A percentile compares a stretch with the other conserved stretches of the same genome.
These are phyloP conservation scores for Passalora sequoiae DNA, from an alignment of 2,329 filamentous ascomycete species.

Conservation along the genomic window DNA sequence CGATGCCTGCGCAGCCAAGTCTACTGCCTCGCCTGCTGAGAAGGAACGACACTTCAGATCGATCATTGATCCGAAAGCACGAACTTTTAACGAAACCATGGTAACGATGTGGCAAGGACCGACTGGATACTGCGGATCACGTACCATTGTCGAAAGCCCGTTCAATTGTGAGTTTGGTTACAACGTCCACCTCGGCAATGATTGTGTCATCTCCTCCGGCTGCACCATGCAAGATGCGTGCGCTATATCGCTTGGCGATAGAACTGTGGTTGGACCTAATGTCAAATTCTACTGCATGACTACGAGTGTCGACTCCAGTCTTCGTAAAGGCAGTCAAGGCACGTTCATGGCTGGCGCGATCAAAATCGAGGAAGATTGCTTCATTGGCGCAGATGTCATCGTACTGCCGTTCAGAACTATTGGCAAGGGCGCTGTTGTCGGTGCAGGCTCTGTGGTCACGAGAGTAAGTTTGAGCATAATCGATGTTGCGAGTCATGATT, in stretches of 20 bases:
- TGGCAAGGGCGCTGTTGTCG: constrained; percentile 50
- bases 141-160: constrained; percentile 75
- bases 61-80: constrained; percentile 60
- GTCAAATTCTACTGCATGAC: constrained; percentile 79
- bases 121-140: constrained; percentile 62
- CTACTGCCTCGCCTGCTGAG: constrained; percentile 60
- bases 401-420: constrained; percentile 56
- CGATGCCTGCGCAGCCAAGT: constrained; percentile 36
- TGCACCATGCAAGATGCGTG: constrained; percentile 86
- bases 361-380: constrained; percentile 68
- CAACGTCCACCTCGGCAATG: constrained; percentile 81
- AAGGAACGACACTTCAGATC: constrained; percentile 65
- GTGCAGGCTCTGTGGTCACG: constrained; percentile 52
- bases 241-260: constrained; percentile 72
- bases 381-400: constrained; percentile 58
- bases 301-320: constrained; percentile 65
- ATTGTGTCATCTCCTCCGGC: constrained; percentile 75
- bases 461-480: constrained; percentile 45
- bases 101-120: constrained; percentile 17
- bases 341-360: constrained; percentile 66
- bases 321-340: constrained; percentile 67
- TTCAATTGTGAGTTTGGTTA: constrained; percentile 95
- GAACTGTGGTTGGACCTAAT: constrained; percentile 66
- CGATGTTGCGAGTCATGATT: not conserved
- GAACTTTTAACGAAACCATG: constrained; percentile 23